Base-by-base conservation (phyloP, 2,329 filamentous ascomycete genomes). In the Claviceps fusiformis region DNA sequence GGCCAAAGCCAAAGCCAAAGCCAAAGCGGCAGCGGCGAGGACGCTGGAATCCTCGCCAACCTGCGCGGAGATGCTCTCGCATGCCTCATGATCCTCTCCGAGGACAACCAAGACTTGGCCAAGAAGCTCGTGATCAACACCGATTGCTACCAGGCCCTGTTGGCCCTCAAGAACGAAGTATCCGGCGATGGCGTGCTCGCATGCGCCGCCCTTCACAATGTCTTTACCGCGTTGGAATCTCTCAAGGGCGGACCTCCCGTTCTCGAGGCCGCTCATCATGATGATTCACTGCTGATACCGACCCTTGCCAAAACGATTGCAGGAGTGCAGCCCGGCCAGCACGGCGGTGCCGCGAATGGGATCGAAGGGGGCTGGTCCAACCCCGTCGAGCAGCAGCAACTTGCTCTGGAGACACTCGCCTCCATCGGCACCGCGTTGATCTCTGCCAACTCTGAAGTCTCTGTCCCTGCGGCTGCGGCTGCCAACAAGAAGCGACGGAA, bases 371-470 rank as follows among this genome's bases (percentile, higher is more conserved):
- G 67, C 55, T 73, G 69, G 62, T 69, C 70, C 9, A 71, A 68
- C 58, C 68, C 73, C 1, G 59, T 68, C 8, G 76, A 80, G 58
- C 72, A 76, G 44, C 66, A 78, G 53, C 73, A 78, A 62, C 66
- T 82, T 17, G 80, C 80, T 3, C 68, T 86, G 0, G 81, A 86
- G 65, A 78, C 82, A 17, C 70, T 85, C 0, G 82, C 81, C 4
- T 81, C 81, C 7, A 85, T 86, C 50, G 81, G 81, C 46, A 84
- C 81, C 3, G 74, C 72, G 49, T 69, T 85, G 13, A 76, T 79
- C 61, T 71, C 75, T 39, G 53, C 49, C 31, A 74, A 76, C 6
- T 63, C 79, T 46, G 73, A 75, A 56, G 72, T 53, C 9, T 55
- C 55, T 5, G 58, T 53, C 6, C 60, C 59, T 0, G 17, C 11